Evolutionary conservation across 805 yeast species (phyloP).

Genomic region (Suhomyces emberorum): DNA sequence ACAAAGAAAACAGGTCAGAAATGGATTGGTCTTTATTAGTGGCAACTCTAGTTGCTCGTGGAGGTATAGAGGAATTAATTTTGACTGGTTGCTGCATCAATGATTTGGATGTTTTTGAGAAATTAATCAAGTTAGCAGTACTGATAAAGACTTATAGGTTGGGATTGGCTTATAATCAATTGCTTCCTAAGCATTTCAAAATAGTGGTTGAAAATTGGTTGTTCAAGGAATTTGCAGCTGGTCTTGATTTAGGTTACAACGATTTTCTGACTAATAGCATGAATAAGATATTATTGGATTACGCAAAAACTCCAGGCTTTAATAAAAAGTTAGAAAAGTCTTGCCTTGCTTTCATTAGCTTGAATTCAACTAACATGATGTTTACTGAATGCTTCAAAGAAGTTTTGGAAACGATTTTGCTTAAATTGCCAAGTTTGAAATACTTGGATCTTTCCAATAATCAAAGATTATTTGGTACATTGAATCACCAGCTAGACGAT

Average conservation of each 20-base stretch:
- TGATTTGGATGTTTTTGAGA: slow-evolving; percentile 52
- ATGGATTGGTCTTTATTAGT: slow-evolving; percentile 82
- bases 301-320: slow-evolving; percentile 17
- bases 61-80: slow-evolving; percentile 76
- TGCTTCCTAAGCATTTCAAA: slow-evolving; percentile 56
- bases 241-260: slow-evolving; percentile 83
- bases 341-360: slow-evolving; percentile 47
- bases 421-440: slow-evolving; percentile 56
- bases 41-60: slow-evolving; percentile 63
- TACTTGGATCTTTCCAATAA: slow-evolving; percentile 77
- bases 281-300: slow-evolving; percentile 38
- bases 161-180: slow-evolving; percentile 75
- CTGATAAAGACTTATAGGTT: slow-evolving; percentile 53
- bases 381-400: slow-evolving; percentile 48
- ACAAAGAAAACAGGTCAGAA: slow-evolving; percentile 57
- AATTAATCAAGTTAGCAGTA: slow-evolving; percentile 55
- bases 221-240: slow-evolving; percentile 46
- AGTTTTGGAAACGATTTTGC: slow-evolving; percentile 47
- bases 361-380: slow-evolving; percentile 59
- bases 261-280: slow-evolving; percentile 46
- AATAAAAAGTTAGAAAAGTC: slow-evolving; percentile 18
- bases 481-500: neutral
- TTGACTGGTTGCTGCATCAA: slow-evolving; percentile 72
- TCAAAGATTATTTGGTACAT: slow-evolving; percentile 59
- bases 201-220: slow-evolving; percentile 58